Evolutionary conservation across 148 eudicot species (phyloP).

Genomic region (Dianthus caryophyllus): DNA sequence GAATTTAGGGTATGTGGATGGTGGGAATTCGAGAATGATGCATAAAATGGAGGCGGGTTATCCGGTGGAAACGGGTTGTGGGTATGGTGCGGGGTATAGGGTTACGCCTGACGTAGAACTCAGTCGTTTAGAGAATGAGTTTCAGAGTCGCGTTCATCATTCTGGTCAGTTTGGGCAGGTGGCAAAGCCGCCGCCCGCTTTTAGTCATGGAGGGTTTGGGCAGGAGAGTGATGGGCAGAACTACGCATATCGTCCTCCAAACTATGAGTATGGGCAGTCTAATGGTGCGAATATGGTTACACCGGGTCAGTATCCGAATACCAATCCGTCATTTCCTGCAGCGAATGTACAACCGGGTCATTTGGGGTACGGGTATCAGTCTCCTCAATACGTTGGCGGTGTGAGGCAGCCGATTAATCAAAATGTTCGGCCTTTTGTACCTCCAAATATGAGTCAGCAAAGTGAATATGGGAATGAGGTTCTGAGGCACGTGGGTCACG

Average conservation of each 20-base stretch:
- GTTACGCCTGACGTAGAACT: too few relatives aligned
- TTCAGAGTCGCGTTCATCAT: slow-evolving; percentile 20
- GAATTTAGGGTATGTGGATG: slow-evolving; percentile 12
- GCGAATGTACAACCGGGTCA: slow-evolving; percentile 34
- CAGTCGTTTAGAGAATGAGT: slow-evolving; percentile 11
- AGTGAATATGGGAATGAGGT: slow-evolving; percentile 22
- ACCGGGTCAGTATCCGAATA: slow-evolving; percentile 17
- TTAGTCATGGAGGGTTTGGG: slow-evolving; percentile 19
- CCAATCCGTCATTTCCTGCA: slow-evolving; percentile 22
- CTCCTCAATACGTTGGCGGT: slow-evolving; percentile 30
- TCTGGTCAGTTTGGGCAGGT: slow-evolving; percentile 22
- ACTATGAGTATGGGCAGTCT: slow-evolving; percentile 13
- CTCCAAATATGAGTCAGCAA: slow-evolving; percentile 24
- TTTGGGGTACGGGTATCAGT: slow-evolving; percentile 28
- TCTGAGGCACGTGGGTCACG: slow-evolving; percentile 18
- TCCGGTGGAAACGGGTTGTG: slow-evolving; percentile 14
- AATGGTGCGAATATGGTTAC: slow-evolving; percentile 9
- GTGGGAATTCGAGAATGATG: slow-evolving; percentile 8
- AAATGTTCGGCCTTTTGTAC: slow-evolving; percentile 23
- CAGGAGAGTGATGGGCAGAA: slow-evolving; percentile 9
- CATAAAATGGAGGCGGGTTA: slow-evolving; percentile 14
- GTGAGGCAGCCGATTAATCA: slow-evolving; percentile 18
- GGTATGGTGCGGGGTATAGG: too few relatives aligned
- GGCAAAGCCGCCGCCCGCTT: slow-evolving; percentile 9
- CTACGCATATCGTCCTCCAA: slow-evolving; percentile 24